Evolutionary conservation across 2,329 filamentous ascomycete species (phyloP), one percentile per base, ranked within the genome.

Genomic region (Zasmidium angulare): DNA sequence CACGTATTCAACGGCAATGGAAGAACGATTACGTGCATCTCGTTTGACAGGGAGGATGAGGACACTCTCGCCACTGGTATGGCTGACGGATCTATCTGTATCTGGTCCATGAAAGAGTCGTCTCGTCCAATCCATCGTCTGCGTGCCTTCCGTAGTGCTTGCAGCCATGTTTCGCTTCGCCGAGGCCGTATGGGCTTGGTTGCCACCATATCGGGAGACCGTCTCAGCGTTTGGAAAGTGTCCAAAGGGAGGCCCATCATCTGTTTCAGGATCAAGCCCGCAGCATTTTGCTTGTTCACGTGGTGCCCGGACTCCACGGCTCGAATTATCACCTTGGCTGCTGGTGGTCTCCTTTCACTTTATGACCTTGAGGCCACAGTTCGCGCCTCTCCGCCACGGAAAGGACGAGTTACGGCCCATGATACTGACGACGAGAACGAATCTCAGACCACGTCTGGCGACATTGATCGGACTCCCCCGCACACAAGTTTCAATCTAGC

Each of bases 1-100:
- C 43, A 53, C 36, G 55, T 59, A 2, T 36, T 69, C 19, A 65
- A 63, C 22, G 66, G 63, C 20, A 69, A 62, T 55, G 66, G 64
- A 20, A 58, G 65, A 20, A 62, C 61, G 49, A 59, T 68, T 47
- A 66, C 64, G 3, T 60, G 59, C 1, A 48, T 65, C 1, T 48
- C 62, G 3, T 69, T 63, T 51, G 57, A 58, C 11, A 50, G 59
- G 10, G 51, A 53, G n/a, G 59, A 65, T 24, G 53, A 58, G 0
- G 47, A 62, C 9, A 48, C 58, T 9, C 50, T 69, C 23, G 65
- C 64, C 19, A 63, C 62, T 21, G 66, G 66, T 11, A 54, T 58
- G 12, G 60, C 64, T 9, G 65, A 69, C 36, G 66, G 66, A 14
- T 59, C 56, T 31, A 61, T 67, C 24, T 64, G 61, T 23, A 54